phyloP scores from a whole-genome alignment of 2,329 filamentous ascomycete genomes.

The Hirsutella minnesotensis region DNA sequence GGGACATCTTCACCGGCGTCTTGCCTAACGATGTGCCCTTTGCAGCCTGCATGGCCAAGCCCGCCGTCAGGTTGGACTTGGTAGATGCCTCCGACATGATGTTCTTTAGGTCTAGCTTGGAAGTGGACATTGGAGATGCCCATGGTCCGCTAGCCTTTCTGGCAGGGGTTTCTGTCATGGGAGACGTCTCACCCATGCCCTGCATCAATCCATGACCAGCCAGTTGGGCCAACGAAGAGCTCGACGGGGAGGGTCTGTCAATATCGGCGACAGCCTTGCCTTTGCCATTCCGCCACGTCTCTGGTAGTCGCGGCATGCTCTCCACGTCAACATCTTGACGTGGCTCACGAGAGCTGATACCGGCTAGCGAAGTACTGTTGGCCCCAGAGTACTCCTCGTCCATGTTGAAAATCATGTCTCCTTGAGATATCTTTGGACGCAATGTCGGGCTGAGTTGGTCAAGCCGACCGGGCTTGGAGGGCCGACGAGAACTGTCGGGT shows the following conservation, averaged over 20 bases:
- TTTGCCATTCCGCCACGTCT: slow-evolving; percentile 14
- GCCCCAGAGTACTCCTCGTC: slow-evolving; percentile 54
- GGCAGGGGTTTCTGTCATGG: not conserved
- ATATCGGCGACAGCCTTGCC: slow-evolving; percentile 1
- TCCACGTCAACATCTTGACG: slow-evolving; percentile 14
- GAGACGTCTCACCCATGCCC: not conserved
- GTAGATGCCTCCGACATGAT: slow-evolving; percentile 56
- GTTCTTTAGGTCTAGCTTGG: slow-evolving; percentile 62
- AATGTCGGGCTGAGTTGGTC: slow-evolving; percentile 55
- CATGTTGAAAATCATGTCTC: slow-evolving; percentile 88
- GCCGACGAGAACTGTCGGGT: slow-evolving; percentile 32
- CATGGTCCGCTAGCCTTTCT: slow-evolving; percentile 31
- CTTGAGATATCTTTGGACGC: slow-evolving; percentile 53
- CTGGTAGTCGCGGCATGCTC: slow-evolving; percentile 16
- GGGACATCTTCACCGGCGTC: slow-evolving; percentile 57
- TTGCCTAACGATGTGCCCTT: slow-evolving; percentile 26
- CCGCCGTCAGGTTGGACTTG: slow-evolving; percentile 41
- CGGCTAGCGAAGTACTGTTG: slow-evolving; percentile 16
- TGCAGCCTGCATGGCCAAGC: slow-evolving; percentile 37
- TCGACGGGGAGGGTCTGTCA: not conserved
- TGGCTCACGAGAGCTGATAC: slow-evolving; percentile 7
- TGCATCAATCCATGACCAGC: not conserved
- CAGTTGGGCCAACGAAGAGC: not conserved
- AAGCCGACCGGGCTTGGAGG: slow-evolving; percentile 34
- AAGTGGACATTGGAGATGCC: slow-evolving; percentile 35